Percentiles rank a stretch among this genome's conserved stretches.
These are phyloP conservation scores for Sisymbrium irio DNA, from an alignment of 345 rosid genomes.

Conservation along the genomic window DNA sequence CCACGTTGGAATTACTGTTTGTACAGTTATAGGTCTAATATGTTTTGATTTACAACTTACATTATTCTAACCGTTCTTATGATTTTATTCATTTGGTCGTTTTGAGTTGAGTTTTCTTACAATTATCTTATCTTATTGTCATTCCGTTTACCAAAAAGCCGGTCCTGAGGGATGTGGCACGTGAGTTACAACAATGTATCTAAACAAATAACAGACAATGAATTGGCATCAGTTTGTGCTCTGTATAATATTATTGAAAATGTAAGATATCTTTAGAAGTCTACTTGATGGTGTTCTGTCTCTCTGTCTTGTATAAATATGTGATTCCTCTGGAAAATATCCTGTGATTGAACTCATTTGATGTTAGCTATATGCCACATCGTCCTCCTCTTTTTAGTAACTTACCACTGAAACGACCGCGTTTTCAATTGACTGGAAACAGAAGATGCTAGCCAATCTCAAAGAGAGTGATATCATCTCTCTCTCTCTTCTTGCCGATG, in stretches of 20 bases:
- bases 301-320: not conserved
- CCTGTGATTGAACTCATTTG: not conserved
- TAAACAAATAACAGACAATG: not conserved
- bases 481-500: not conserved
- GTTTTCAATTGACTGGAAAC: not conserved
- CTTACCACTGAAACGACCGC: not conserved
- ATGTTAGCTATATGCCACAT: not conserved
- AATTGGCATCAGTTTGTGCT: not conserved
- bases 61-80: not conserved
- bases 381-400: not conserved
- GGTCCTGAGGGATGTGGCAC: not conserved
- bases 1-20: not conserved
- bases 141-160: not conserved
- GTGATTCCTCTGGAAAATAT: not conserved
- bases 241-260: not conserved
- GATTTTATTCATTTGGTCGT: not conserved
- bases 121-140: not conserved
- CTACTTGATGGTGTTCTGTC: not conserved
- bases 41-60: not conserved
- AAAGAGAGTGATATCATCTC: not conserved
- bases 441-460: not conserved
- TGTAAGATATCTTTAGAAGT: not conserved
- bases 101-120: not conserved
- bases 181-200: not conserved
- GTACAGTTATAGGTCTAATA: constrained; percentile 25